A percentile compares a stretch with the other conserved stretches of the same genome.
Conservation (phyloP, 2,329 filamentous ascomycete species). For the Penicillium sp. region DNA sequence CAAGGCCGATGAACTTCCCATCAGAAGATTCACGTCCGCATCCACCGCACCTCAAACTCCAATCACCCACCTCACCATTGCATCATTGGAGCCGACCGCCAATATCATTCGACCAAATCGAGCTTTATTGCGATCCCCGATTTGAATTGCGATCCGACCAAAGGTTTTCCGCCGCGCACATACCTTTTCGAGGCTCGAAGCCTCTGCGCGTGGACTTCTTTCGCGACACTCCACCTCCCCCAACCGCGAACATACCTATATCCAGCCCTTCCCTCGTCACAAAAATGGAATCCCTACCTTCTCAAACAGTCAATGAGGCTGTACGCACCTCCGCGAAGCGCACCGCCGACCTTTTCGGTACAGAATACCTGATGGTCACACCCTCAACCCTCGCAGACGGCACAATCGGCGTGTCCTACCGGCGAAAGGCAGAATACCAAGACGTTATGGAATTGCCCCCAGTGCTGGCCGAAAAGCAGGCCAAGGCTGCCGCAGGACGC, state of each 20-base stretch:
- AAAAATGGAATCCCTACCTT: slow-evolving; percentile 42
- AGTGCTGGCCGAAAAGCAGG: slow-evolving; percentile 78
- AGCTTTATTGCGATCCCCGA: background rate
- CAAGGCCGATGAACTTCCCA: slow-evolving; percentile 14
- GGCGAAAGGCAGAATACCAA: slow-evolving; percentile 71
- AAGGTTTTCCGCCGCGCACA: slow-evolving; percentile 31
- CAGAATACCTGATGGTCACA: slow-evolving; percentile 53
- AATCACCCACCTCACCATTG: slow-evolving; percentile 3
- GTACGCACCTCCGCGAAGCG: slow-evolving; percentile 53
- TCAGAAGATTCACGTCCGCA: slow-evolving; percentile 22
- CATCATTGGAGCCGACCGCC: background rate
- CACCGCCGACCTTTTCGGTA: slow-evolving; percentile 55
- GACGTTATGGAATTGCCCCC: slow-evolving; percentile 78
- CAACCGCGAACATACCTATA: background rate
- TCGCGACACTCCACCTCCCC: slow-evolving; percentile 8
- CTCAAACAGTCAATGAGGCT: slow-evolving; percentile 43
- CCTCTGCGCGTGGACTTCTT: slow-evolving; percentile 16
- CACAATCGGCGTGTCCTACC: slow-evolving; percentile 53
- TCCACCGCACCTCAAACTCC: slow-evolving; percentile 9
- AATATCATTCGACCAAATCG: background rate
- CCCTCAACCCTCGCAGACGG: slow-evolving; percentile 51
- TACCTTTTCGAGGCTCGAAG: slow-evolving; percentile 13
- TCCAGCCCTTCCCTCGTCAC: background rate
- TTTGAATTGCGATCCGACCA: slow-evolving; percentile 12
- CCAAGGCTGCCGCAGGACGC: slow-evolving; percentile 66